A percentile compares a stretch with the other conserved stretches of the same genome.
These are phyloP conservation scores for Komagataella phaffii DNA, from an alignment of 805 yeast genomes.

Conservation along the genomic window DNA sequence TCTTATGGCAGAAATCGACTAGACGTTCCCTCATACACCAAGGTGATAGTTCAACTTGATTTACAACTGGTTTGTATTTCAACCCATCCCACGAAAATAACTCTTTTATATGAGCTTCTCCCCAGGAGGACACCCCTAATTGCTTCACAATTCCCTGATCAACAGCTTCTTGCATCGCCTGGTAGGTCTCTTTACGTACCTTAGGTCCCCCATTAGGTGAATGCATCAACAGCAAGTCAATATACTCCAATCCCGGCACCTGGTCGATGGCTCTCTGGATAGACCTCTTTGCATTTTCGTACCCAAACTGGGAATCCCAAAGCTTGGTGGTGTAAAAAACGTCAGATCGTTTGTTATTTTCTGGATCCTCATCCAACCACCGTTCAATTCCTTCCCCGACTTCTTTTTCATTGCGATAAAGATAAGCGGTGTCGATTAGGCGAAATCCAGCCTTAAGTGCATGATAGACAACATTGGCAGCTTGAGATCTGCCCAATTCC, in stretches of 20 bases:
- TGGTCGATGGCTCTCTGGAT: slow-evolving; percentile 38
- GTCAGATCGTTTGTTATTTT: slow-evolving; percentile 29
- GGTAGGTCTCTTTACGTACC: slow-evolving; percentile 48
- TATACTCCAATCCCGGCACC: slow-evolving; percentile 46
- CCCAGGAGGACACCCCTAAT: slow-evolving; percentile 73
- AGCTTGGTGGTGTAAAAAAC: slow-evolving; percentile 59
- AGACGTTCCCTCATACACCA: slow-evolving; percentile 63
- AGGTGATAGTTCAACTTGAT: slow-evolving; percentile 78
- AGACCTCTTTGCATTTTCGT: slow-evolving; percentile 40
- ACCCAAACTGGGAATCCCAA: slow-evolving; percentile 58
- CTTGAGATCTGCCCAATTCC: slow-evolving; percentile 20
- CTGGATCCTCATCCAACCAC: slow-evolving; percentile 24
- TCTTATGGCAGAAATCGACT: slow-evolving; percentile 40
- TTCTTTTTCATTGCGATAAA: slow-evolving; percentile 33
- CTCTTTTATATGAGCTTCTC: slow-evolving; percentile 44
- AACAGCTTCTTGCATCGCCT: slow-evolving; percentile 64
- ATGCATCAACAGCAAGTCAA: slow-evolving; percentile 59
- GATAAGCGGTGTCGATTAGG: slow-evolving; percentile 32
- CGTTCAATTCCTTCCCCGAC: slow-evolving; percentile 32
- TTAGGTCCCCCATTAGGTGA: slow-evolving; percentile 38
- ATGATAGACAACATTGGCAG: slow-evolving; percentile 25
- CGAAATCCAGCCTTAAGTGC: slow-evolving; percentile 31
- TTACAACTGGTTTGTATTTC: slow-evolving; percentile 51
- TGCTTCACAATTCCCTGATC: slow-evolving; percentile 43
- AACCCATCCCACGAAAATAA: slow-evolving; percentile 42